Base-by-base conservation (phyloP, 208 protist genomes). In the Borovskyia barvae region DNA sequence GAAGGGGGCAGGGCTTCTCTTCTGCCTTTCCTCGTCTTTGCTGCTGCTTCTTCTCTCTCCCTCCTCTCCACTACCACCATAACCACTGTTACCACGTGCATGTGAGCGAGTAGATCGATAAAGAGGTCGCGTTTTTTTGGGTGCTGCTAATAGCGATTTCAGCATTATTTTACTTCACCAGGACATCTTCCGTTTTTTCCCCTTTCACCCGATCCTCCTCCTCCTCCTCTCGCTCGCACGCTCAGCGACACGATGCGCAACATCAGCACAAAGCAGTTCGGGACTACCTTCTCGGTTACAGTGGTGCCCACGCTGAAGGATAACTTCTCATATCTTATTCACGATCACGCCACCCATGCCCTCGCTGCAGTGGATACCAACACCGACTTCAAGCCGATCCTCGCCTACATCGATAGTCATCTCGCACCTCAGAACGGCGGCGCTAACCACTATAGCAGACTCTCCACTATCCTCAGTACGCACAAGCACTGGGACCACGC, bases 401-500 rank as follows among this genome's bases (percentile, higher is more conserved):
- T 96, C 22, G 24, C 45, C 35, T 82, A 75, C 49, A 50, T 90
- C 8, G 45, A 79, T 33, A 47, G 73, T 9, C 26, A 67, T n/a
- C 17, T 66, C 5, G 56, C 66, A 22, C 65, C 65, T 11, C 9
- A 52, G 19, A 11, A 14, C 35, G 45, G 26, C 53, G 41, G 15
- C 19, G 17, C 32, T 8, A 11, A 30, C 2, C 26, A 52, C 25
- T 9, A 39, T 4, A n/a, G n/a, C n/a, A n/a, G n/a, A n/a, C 24
- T 95, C 49, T 20, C 53, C 20, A 81, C 87, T 15, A 83, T 94
- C 26, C 65, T 97, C 29, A 93, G 79, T 43, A 98, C 96, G 6
- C 96, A 98, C 80, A 96, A 97, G 72, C 96, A 98, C 82, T 82
- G 61, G 72, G 96, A 97, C 58, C 94, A 97, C 72, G 25, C 81